Evolutionary conservation across 2,329 filamentous ascomycete species (phyloP), one percentile per base, ranked within the genome.

Genomic region (Scedosporium minutisporum): DNA sequence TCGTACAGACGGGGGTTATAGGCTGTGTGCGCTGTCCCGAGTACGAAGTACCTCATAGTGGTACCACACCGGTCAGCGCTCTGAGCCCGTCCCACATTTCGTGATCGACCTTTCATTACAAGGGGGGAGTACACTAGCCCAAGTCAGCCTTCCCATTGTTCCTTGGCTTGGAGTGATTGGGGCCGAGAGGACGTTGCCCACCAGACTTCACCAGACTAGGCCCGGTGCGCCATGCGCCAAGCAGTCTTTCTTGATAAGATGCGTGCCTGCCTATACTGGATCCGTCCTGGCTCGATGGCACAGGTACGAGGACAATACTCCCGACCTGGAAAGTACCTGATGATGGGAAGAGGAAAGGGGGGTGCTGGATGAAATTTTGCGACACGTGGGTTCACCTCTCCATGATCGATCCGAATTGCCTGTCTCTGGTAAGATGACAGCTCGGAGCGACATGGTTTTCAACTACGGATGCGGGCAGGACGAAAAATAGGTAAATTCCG

Each of bases 161-260:
- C 41, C 42, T 53, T 21, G 44, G n/a, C 18, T 23, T 38, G 23
- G 23, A 16, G 57, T 58, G 57, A 58, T 58, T 58, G 27, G 57
- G 51, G 12, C 51, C 51, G 51, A 55, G 18, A 25, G 12, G 51
- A 23, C 12, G 18, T 55, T 27, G n/a, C 23, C 18, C 7, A 38
- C 33, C 33, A 38, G 33, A 38, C 33, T 38, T 12, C 33, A 23
- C 23, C 51, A 14, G 18, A 16, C 51, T 38, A 42, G 27, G 27
- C 23, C 59, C 44, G 51, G 18, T 55, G 18, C 59, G 59, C 33
- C 59, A 51, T 51, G 44, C 59, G 59, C 59, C 44, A 61, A 51
- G 44, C 21, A 61, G 33, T 21, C 53, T 60, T 48, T 48, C 44
- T 48, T 48, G 16, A 21, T 6, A n/a, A 48, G 44, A 21, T 48